Evolutionary conservation across 208 protist genomes (phyloP).

Genomic region (Acanthamoeba sp.): DNA sequence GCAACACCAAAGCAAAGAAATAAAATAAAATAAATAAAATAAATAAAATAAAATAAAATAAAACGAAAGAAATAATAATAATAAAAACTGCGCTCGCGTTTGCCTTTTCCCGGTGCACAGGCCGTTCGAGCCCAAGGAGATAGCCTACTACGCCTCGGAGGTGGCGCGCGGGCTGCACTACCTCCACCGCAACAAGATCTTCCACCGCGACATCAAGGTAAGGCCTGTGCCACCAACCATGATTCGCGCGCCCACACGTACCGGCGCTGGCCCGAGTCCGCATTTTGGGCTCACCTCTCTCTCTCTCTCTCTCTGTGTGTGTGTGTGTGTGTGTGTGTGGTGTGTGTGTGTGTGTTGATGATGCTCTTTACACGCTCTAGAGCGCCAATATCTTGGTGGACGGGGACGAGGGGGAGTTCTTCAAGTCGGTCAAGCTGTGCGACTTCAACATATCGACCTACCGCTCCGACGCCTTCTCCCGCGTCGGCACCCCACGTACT

Average conservation of each 20-base stretch:
- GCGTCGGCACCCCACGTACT: constrained; percentile 29
- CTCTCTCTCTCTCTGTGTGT: too few relatives aligned
- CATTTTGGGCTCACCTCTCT: too few relatives aligned
- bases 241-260: background rate
- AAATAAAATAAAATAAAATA: too few relatives aligned
- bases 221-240: background rate
- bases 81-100: too few relatives aligned
- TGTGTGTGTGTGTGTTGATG: too few relatives aligned
- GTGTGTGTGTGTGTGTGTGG: too few relatives aligned
- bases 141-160: constrained; percentile 45
- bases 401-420: constrained; percentile 51
- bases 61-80: too few relatives aligned
- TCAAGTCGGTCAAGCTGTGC: constrained; percentile 52
- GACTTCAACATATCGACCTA: constrained; percentile 65
- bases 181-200: constrained; percentile 62
- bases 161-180: constrained; percentile 63
- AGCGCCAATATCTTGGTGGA: constrained; percentile 59
- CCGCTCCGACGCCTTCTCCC: constrained; percentile 1
- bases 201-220: constrained; percentile 72
- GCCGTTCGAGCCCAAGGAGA: constrained; percentile 35
- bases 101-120: background rate
- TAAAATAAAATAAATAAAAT: too few relatives aligned
- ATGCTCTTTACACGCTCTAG: too few relatives aligned
- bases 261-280: background rate
- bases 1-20: background rate